Evolutionary conservation across 257 asterid species (phyloP), one percentile per base, ranked within the genome.

Genomic region (Fraxinus excelsior): DNA sequence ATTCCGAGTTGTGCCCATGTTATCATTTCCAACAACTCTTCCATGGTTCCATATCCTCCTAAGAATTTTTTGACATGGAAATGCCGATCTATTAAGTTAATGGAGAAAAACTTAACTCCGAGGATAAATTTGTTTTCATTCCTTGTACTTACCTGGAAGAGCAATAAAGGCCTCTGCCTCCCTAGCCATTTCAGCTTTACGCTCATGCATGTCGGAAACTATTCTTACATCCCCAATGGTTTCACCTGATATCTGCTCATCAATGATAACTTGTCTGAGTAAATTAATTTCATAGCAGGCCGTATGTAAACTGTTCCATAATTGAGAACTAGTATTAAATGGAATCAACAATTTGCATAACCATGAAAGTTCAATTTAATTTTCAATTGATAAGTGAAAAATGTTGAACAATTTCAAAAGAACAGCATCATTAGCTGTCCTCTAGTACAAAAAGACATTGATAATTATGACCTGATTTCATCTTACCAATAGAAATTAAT

Each of bases 21-120:
- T 77, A 96, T 96, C 98, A 96, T 94, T 85, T 96, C 99, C 84
- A 96, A 66, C 21, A 87, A 72, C 85, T 96, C 99, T 82, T 96
- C 99, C 99, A 96, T 88, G 31, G 99, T 96, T 66, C 99, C 99
- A 81, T 92, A 96, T 74, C 99, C 99, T 73, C 99, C 99, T 96
- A 83, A 71, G 66, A 62, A 29, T 62, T 35, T 69, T 60, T 81
- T 6, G 70, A 56, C 83, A 81, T n/a, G 29, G 76, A 66, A 44
- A 35, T 10, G 28, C 70, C 11, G 0, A 28, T 12, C 44, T 69
- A 16, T 51, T 51, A 44, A 66, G 73, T 67, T 56, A 37, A 67
- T 42, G 2, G 42, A 69, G 67, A 11, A 18, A 38, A 23, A 51
- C 25, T 28, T 32, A 34, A 62, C 67, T 7, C 37, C 21, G 25